Conservation (phyloP, 371 early-diverging fungal species). For the Mortierella sp. region DNA sequence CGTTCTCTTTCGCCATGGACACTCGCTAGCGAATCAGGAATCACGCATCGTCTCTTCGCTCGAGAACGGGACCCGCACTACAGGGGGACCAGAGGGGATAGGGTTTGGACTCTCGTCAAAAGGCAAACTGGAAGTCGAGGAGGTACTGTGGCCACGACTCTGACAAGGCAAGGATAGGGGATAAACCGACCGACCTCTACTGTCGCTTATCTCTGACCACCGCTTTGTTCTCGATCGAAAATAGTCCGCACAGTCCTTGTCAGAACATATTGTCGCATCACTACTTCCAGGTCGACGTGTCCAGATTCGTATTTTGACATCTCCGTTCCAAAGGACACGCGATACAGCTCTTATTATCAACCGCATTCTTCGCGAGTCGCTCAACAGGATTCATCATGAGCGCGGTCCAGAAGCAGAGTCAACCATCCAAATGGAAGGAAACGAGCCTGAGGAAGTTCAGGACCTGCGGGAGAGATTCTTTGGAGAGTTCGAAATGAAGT, state of each 20-base stretch:
- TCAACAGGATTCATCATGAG: not conserved
- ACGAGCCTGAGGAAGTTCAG: not conserved
- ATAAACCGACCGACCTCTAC: not conserved
- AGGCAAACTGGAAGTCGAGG: slow-evolving; percentile 28
- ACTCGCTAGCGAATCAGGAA: slow-evolving; percentile 49
- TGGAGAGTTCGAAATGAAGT: slow-evolving; percentile 46
- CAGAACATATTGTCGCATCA: slow-evolving; percentile 15
- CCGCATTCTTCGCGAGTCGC: not conserved
- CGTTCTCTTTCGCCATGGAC: slow-evolving; percentile 48
- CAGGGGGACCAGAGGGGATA: slow-evolving; percentile 38
- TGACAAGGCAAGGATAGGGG: not conserved
- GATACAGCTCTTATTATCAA: slow-evolving; percentile 39
- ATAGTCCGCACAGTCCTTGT: slow-evolving; percentile 31
- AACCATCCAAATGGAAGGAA: not conserved
- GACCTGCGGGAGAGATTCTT: slow-evolving; percentile 50
- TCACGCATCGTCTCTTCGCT: slow-evolving; percentile 45
- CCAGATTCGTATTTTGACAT: slow-evolving; percentile 27
- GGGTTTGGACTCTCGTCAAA: slow-evolving; percentile 39
- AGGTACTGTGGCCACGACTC: slow-evolving; percentile 17
- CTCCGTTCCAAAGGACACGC: slow-evolving; percentile 37
- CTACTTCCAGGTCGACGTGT: not conserved
- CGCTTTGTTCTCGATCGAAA: no score
- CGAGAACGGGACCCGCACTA: slow-evolving; percentile 31
- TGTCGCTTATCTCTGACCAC: no score
- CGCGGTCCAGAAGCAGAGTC: not conserved